Evolutionary conservation across 495 filamentous ascomycete genomes (phyloP).

Genomic region (Collariella sp.): DNA sequence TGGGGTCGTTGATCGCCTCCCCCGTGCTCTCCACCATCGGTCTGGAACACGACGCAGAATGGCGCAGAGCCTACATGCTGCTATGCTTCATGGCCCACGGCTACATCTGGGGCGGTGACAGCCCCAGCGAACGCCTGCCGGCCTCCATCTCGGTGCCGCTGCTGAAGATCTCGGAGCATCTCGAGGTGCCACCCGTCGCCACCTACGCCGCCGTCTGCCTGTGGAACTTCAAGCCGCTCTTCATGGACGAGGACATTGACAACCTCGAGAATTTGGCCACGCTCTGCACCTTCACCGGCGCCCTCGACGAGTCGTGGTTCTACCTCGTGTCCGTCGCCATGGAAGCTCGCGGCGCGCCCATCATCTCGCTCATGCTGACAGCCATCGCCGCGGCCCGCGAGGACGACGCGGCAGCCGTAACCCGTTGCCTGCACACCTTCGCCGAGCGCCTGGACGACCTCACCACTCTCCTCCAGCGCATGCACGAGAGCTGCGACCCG

Average conservation of each 20-base stretch:
- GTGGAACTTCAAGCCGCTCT: slow-evolving; percentile 94
- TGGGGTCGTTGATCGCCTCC: slow-evolving; percentile 64
- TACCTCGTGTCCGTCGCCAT: slow-evolving; percentile 93
- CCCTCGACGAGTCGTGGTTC: slow-evolving; percentile 96
- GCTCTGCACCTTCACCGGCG: slow-evolving; percentile 86
- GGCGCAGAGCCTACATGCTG: slow-evolving; percentile 80
- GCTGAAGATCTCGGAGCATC: slow-evolving; percentile 63
- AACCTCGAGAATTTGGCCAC: slow-evolving; percentile 77
- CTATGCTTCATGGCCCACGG: slow-evolving; percentile 75
- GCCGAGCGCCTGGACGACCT: slow-evolving; percentile 85
- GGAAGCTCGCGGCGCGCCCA: slow-evolving; percentile 85
- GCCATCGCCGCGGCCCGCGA: slow-evolving; percentile 75
- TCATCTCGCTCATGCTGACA: slow-evolving; percentile 76
- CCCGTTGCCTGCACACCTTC: slow-evolving; percentile 62
- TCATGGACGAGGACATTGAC: slow-evolving; percentile 68
- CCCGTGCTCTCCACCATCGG: slow-evolving; percentile 71
- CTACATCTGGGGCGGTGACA: slow-evolving; percentile 89
- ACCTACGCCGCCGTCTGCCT: slow-evolving; percentile 87
- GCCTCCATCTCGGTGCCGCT: slow-evolving; percentile 77
- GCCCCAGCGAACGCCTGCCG: slow-evolving; percentile 73
- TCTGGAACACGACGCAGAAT: slow-evolving; percentile 75
- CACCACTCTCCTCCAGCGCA: slow-evolving; percentile 59
- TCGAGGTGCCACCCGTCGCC: slow-evolving; percentile 87
- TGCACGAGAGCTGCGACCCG: slow-evolving; percentile 91
- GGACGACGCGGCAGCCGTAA: slow-evolving; percentile 62